Conservation (phyloP, 768 basidiomycete species). For the Calocera viscosa region DNA sequence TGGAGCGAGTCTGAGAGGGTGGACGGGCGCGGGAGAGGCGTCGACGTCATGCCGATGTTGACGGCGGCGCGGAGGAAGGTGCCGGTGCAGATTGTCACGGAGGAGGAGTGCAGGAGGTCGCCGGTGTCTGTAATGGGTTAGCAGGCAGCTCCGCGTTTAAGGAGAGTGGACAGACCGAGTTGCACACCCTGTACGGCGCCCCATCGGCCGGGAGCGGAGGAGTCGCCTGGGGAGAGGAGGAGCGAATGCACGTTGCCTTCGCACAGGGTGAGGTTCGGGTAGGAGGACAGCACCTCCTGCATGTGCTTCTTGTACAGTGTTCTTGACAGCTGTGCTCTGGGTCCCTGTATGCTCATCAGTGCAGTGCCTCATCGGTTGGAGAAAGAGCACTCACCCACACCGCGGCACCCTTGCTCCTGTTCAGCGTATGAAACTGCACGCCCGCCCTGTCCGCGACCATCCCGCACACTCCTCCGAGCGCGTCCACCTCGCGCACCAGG, state of each 20-base stretch:
- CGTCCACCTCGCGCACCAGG: constrained; percentile 81
- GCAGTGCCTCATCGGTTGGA: not conserved
- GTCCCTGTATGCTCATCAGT: constrained; percentile 44
- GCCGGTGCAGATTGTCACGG: not conserved
- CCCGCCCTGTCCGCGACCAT: constrained; percentile 81
- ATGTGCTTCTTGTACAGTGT: constrained; percentile 72
- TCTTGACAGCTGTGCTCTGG: constrained; percentile 78
- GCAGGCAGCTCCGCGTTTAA: not conserved
- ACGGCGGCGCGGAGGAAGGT: constrained; percentile 29
- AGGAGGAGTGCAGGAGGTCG: constrained; percentile 10
- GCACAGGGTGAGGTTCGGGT: constrained; percentile 55
- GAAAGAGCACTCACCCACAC: constrained; percentile 57
- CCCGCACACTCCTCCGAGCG: constrained; percentile 78
- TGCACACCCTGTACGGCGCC: constrained; percentile 47
- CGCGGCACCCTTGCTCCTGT: constrained; percentile 74
- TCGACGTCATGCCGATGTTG: constrained; percentile 45
- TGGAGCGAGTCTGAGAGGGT: constrained; percentile 67
- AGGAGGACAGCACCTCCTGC: constrained; percentile 53
- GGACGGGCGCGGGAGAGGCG: constrained; percentile 44
- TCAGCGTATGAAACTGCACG: constrained; percentile 77
- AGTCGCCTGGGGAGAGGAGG: constrained; percentile 40
- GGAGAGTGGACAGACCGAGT: constrained; percentile 37
- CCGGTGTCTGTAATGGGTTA: constrained; percentile 9
- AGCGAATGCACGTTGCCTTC: constrained; percentile 72
- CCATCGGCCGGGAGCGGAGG: constrained; percentile 21